These are phyloP conservation scores for Suillus decipiens DNA, from an alignment of 768 basidiomycete genomes.

Conservation along the genomic window DNA sequence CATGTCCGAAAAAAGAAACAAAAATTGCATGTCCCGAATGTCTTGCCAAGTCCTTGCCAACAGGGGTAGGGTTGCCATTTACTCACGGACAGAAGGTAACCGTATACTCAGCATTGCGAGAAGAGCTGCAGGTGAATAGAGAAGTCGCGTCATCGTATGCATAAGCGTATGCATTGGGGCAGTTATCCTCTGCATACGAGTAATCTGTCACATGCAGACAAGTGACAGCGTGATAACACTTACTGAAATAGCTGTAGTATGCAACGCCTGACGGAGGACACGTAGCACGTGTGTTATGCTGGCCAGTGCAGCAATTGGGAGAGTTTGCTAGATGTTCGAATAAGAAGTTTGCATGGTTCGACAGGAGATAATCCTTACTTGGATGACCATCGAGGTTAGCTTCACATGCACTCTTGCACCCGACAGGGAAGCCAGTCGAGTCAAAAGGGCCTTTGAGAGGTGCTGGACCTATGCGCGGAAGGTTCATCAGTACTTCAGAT, in stretches of 20 bases:
- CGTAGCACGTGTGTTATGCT: conserved; percentile 49
- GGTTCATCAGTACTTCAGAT: background rate
- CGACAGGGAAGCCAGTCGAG: conserved; percentile 53
- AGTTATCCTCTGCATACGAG: conserved; percentile 38
- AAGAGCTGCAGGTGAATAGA: conserved; percentile 44
- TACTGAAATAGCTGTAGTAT: conserved; percentile 51
- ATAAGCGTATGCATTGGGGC: conserved; percentile 51
- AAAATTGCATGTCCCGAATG: no score
- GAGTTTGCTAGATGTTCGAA: conserved; percentile 45
- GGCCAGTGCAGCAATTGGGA: conserved; percentile 65
- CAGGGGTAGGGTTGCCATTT: background rate
- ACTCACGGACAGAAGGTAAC: conserved; percentile 45
- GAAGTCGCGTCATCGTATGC: conserved; percentile 54
- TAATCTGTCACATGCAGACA: conserved; percentile 8
- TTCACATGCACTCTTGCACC: conserved; percentile 61
- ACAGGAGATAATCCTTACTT: conserved; percentile 20
- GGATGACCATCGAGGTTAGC: conserved; percentile 38
- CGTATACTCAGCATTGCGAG: conserved; percentile 42
- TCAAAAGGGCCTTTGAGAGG: conserved; percentile 55
- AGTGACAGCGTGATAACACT: conserved; percentile 7
- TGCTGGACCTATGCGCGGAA: conserved; percentile 43
- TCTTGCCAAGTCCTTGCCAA: background rate
- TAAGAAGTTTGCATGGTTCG: background rate
- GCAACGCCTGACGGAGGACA: conserved; percentile 52
- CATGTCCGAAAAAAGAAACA: background rate